Evolutionary conservation across 768 basidiomycete genomes (phyloP).

Genomic region (Butyriboletus loyo): DNA sequence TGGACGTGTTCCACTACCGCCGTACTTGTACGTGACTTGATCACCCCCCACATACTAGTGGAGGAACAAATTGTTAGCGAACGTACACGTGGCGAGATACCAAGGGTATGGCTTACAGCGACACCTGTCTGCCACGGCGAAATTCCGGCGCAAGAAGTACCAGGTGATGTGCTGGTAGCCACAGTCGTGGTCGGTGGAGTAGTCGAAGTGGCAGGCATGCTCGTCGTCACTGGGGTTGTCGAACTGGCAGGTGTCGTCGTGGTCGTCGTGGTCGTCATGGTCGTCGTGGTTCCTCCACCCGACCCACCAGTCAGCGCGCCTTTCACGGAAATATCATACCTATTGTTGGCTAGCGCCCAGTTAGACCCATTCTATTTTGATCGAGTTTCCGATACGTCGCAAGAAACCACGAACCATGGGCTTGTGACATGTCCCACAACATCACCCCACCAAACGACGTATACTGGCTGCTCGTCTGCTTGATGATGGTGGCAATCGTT

Average conservation of each 20-base stretch:
- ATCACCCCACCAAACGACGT: constrained; percentile 48
- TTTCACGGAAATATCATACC: constrained; percentile 62
- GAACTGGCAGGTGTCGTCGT: background rate
- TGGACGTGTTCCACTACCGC: background rate
- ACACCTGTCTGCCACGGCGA: constrained; percentile 40
- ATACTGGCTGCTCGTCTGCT: constrained; percentile 34
- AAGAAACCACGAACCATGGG: constrained; percentile 33
- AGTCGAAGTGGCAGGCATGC: constrained; percentile 1
- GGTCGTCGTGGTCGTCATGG: background rate
- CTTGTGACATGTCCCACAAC: constrained; percentile 47
- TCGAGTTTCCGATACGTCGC: background rate
- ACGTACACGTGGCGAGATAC: background rate
- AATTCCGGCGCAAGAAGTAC: constrained; percentile 38
- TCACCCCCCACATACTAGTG: constrained; percentile 45
- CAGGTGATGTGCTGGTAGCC: constrained; percentile 5
- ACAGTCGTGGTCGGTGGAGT: constrained; percentile 2
- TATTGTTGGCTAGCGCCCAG: constrained; percentile 43
- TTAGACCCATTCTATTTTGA: background rate
- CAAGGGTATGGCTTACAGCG: constrained; percentile 33
- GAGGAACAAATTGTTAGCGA: background rate
- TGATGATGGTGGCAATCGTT: constrained; percentile 34
- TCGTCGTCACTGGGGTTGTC: constrained; percentile 16
- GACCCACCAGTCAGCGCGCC: constrained; percentile 47
- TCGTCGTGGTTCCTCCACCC: constrained; percentile 15
- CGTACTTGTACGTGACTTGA: constrained; percentile 43